These are phyloP conservation scores for Leccinum obscurum DNA, from an alignment of 768 basidiomycete species.

Conservation along the genomic window DNA sequence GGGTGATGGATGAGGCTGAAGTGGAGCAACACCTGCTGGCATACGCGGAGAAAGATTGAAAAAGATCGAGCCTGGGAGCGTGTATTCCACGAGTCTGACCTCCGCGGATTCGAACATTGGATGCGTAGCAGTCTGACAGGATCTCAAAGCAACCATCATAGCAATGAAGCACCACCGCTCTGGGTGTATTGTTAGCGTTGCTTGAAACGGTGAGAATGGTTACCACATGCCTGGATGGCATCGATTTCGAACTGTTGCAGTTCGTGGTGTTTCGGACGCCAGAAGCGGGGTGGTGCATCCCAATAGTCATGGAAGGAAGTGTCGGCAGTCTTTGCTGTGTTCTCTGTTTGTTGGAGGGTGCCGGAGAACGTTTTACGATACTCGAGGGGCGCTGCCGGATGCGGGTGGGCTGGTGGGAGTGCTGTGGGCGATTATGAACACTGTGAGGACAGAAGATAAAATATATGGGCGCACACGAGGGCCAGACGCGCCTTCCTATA, in stretches of 20 bases:
- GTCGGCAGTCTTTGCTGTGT: slow-evolving; percentile 1
- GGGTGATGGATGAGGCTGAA: slow-evolving; percentile 74
- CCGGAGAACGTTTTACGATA: slow-evolving; percentile 50
- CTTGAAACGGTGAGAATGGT: not conserved
- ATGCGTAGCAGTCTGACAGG: not conserved
- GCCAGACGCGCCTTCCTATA: slow-evolving; percentile 56
- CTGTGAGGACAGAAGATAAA: not conserved
- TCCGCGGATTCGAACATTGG: not conserved
- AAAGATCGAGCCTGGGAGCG: slow-evolving; percentile 20
- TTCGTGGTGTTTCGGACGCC: slow-evolving; percentile 49
- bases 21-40: slow-evolving; percentile 80
- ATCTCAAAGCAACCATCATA: slow-evolving; percentile 19
- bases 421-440: slow-evolving; percentile 33
- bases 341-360: slow-evolving; percentile 39
- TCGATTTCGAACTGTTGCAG: slow-evolving; percentile 63
- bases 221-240: slow-evolving; percentile 55
- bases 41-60: slow-evolving; percentile 84
- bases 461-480: slow-evolving; percentile 38
- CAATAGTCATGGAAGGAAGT: slow-evolving; percentile 52
- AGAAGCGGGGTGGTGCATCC: slow-evolving; percentile 64
- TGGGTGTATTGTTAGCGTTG: slow-evolving; percentile 8
- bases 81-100: slow-evolving; percentile 1
- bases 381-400: slow-evolving; percentile 69
- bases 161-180: slow-evolving; percentile 70
- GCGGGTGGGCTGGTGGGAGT: slow-evolving; percentile 46